A percentile compares a stretch with the other conserved stretches of the same genome.
These are phyloP conservation scores for Sarocladiaceae sp. DNA, from an alignment of 2,329 filamentous ascomycete species.

Conservation along the genomic window DNA sequence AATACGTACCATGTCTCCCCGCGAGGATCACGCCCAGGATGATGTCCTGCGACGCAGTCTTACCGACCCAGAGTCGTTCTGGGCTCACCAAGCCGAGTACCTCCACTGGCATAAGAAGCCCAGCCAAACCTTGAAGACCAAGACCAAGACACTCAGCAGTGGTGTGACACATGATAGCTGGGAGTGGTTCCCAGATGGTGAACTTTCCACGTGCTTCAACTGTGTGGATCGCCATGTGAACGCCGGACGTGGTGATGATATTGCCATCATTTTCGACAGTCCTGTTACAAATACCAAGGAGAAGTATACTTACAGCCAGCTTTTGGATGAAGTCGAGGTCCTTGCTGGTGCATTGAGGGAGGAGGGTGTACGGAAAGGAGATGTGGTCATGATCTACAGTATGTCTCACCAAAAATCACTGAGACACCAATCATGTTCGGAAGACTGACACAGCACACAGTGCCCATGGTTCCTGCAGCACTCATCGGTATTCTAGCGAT, in stretches of 20 bases:
- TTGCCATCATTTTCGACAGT: slow-evolving; percentile 84
- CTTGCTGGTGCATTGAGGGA: slow-evolving; percentile 79
- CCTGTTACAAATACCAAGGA: slow-evolving; percentile 73
- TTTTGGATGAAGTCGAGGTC: slow-evolving; percentile 76
- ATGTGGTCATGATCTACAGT: slow-evolving; percentile 90
- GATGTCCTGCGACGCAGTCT: slow-evolving; percentile 55
- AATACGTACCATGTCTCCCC: slow-evolving; percentile 14
- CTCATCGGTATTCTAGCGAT: slow-evolving; percentile 83
- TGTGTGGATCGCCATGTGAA: slow-evolving; percentile 86
- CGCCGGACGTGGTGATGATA: slow-evolving; percentile 66
- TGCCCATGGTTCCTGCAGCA: slow-evolving; percentile 94
- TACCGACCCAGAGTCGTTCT: slow-evolving; percentile 67
- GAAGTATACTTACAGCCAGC: slow-evolving; percentile 67
- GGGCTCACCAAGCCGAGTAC: slow-evolving; percentile 68
- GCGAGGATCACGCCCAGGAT: slow-evolving; percentile 38
- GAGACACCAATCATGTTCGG: neutral
- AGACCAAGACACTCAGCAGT: slow-evolving; percentile 58
- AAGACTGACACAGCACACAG: slow-evolving; percentile 35
- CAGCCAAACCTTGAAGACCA: slow-evolving; percentile 52
- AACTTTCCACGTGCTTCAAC: slow-evolving; percentile 90
- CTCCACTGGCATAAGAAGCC: slow-evolving; percentile 81
- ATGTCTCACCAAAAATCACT: slow-evolving; percentile 26
- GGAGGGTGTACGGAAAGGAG: slow-evolving; percentile 76
- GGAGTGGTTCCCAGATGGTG: slow-evolving; percentile 86
- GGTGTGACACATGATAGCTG: slow-evolving; percentile 69